Evolutionary conservation across 2,329 filamentous ascomycete genomes (phyloP).

Genomic region (Diaporthe humulicola): DNA sequence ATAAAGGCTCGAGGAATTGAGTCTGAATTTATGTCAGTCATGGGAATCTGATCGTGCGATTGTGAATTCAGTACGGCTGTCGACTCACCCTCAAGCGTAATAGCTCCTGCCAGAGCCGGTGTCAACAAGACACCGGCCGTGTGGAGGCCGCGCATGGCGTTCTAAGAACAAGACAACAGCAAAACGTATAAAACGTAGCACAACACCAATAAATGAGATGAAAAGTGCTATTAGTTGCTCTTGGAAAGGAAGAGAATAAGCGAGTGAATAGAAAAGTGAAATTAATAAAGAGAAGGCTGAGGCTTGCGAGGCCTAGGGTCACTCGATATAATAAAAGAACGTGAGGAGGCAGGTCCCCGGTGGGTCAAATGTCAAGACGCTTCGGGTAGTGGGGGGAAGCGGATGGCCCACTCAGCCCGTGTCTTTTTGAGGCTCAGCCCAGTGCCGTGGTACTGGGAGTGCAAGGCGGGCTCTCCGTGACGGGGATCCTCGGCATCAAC

Average conservation of each 20-base stretch:
- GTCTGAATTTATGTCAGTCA: slow-evolving; percentile 35
- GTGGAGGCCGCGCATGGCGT: slow-evolving; percentile 51
- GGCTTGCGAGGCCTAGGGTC: slow-evolving; percentile 41
- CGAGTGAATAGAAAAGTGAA: slow-evolving; percentile 29
- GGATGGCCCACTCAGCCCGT: slow-evolving; percentile 9
- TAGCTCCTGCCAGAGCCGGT: slow-evolving; percentile 51
- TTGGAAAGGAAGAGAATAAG: not conserved
- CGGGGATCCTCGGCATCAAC: slow-evolving; percentile 18
- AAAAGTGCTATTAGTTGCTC: not conserved
- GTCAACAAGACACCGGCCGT: slow-evolving; percentile 52
- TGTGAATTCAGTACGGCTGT: not conserved
- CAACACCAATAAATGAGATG: not conserved
- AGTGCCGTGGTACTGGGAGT: slow-evolving; percentile 10
- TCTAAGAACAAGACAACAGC: slow-evolving; percentile 16
- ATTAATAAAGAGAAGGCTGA: slow-evolving; percentile 34
- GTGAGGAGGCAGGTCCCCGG: slow-evolving; percentile 30
- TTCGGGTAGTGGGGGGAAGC: slow-evolving; percentile 29
- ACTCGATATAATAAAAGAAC: slow-evolving; percentile 41
- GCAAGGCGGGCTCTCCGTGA: not conserved
- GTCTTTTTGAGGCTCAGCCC: slow-evolving; percentile 30
- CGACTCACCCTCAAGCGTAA: slow-evolving; percentile 42
- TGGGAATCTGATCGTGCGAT: not conserved
- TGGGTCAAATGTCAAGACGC: slow-evolving; percentile 18
- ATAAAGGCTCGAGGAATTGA: slow-evolving; percentile 44
- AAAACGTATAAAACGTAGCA: not conserved